phyloP scores from a whole-genome alignment of 2,329 filamentous ascomycete species.

The Pyrenochaeta sp. region DNA sequence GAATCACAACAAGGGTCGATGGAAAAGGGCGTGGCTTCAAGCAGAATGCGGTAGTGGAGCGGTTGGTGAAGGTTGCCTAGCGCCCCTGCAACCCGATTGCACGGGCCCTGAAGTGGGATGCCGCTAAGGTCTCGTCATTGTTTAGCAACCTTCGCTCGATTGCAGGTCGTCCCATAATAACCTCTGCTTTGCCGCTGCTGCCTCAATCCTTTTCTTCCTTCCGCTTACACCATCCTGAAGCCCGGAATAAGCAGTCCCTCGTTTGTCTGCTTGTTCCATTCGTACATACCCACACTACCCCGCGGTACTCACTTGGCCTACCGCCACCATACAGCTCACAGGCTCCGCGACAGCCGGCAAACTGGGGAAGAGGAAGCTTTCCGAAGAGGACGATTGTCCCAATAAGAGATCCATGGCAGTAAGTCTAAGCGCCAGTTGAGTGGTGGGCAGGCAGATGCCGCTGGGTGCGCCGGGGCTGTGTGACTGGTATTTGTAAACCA shows the following conservation, averaged over 20 bases:
- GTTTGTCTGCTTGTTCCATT: slow-evolving; percentile 4
- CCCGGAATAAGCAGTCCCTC: slow-evolving; percentile 6
- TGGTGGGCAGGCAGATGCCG: slow-evolving; percentile 11
- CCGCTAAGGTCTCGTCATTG: slow-evolving; percentile 21
- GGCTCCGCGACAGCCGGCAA: slow-evolving; percentile 45
- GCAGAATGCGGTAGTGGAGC: slow-evolving; percentile 3
- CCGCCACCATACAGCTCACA: slow-evolving; percentile 34
- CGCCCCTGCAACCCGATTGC: slow-evolving; percentile 8
- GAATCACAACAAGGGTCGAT: background rate
- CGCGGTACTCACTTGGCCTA: slow-evolving; percentile 18
- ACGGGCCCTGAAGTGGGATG: slow-evolving; percentile 24
- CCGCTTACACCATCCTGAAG: slow-evolving; percentile 5
- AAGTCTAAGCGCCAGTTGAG: slow-evolving; percentile 27
- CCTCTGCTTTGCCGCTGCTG: slow-evolving; percentile 8
- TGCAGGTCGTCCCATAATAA: slow-evolving; percentile 24
- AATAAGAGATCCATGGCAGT: slow-evolving; percentile 53
- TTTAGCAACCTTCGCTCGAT: slow-evolving; percentile 27
- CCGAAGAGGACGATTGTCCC: slow-evolving; percentile 50
- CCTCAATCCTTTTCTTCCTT: slow-evolving; percentile 11
- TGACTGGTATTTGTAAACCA: slow-evolving; percentile 32
- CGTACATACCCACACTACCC: slow-evolving; percentile 15
- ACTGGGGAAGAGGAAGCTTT: slow-evolving; percentile 54
- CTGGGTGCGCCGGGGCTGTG: slow-evolving; percentile 28
- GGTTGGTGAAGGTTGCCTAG: background rate
- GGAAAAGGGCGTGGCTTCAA: background rate